Conservation (phyloP, 352 stramenopile species). For the Phytophthora sp. region DNA sequence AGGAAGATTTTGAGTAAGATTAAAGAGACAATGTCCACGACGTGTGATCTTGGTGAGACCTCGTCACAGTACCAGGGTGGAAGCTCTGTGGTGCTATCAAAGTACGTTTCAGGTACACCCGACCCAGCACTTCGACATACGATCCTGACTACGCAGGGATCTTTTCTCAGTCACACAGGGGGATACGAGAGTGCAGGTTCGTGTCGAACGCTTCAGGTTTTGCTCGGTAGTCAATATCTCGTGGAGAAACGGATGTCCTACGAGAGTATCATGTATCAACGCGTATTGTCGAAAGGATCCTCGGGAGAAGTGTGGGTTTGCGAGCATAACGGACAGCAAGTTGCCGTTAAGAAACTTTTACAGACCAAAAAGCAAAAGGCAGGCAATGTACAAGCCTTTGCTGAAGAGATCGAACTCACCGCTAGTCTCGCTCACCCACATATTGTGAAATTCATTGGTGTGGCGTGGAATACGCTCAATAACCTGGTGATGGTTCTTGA, state of each 20-base stretch:
- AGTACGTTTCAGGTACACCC: neutral
- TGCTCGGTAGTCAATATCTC: conserved; percentile 23
- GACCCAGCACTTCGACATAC: conserved; percentile 15
- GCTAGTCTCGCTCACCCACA: conserved; percentile 56
- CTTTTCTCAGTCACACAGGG: conserved; percentile 3
- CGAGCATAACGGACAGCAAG: conserved; percentile 42
- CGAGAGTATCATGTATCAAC: conserved; percentile 20
- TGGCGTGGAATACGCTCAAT: conserved; percentile 54
- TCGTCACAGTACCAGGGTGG: conserved; percentile 27
- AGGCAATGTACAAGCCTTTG: conserved; percentile 42
- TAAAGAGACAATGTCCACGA: conserved; percentile 1
- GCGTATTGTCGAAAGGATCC: conserved; percentile 33
- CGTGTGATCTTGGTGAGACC: conserved; percentile 7
- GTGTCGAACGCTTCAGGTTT: conserved; percentile 30
- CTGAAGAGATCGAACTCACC: conserved; percentile 63
- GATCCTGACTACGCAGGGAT: conserved; percentile 17
- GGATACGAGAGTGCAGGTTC: conserved; percentile 32
- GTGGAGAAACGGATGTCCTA: conserved; percentile 31
- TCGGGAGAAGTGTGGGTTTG: conserved; percentile 57
- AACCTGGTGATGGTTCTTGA: conserved; percentile 46
- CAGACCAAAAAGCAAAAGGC: conserved; percentile 38
- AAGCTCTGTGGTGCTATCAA: conserved; percentile 42
- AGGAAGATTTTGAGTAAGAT: neutral
- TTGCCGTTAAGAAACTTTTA: conserved; percentile 51
- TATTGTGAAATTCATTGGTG: conserved; percentile 52